These are phyloP conservation scores for Torrubiella hemipterigena DNA, from an alignment of 2,329 filamentous ascomycete species.

Conservation along the genomic window DNA sequence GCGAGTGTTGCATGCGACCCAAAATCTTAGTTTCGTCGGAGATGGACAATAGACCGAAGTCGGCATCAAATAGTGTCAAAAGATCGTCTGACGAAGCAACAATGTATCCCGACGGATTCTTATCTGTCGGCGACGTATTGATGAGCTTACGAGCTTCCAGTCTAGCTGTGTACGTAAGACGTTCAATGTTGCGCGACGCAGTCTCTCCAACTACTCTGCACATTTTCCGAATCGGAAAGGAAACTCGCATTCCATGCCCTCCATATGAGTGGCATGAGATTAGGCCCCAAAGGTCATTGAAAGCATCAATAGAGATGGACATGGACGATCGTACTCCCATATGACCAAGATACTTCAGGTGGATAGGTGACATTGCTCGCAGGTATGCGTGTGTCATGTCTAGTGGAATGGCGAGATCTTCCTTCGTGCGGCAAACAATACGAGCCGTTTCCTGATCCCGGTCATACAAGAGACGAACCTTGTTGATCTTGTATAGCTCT, in stretches of 20 bases:
- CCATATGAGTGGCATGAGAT: conserved; percentile 82
- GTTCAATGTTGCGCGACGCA: conserved; percentile 76
- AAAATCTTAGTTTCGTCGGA: conserved; percentile 81
- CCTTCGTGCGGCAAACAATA: conserved; percentile 63
- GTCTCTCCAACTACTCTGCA: conserved; percentile 79
- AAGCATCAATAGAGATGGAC: conserved; percentile 86
- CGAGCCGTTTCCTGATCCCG: conserved; percentile 68
- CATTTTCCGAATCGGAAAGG: conserved; percentile 86
- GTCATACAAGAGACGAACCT: conserved; percentile 78
- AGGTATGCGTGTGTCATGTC: conserved; percentile 80
- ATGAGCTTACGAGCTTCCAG: conserved; percentile 81
- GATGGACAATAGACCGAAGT: conserved; percentile 77
- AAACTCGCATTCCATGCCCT: conserved; percentile 69
- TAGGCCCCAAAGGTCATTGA: conserved; percentile 75
- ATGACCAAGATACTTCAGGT: conserved; percentile 74
- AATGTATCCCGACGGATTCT: conserved; percentile 81
- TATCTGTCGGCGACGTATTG: conserved; percentile 68
- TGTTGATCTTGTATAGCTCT: conserved; percentile 84
- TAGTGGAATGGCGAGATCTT: conserved; percentile 63
- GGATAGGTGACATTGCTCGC: conserved; percentile 82
- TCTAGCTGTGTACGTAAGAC: conserved; percentile 73
- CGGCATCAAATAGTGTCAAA: conserved; percentile 72
- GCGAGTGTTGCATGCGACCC: conserved; percentile 60
- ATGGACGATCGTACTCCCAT: conserved; percentile 92
- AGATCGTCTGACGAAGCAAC: conserved; percentile 81